A percentile compares a stretch with the other conserved stretches of the same genome.
Evolutionary conservation across 1,284 basidiomycete genomes (phyloP).

Genomic region (Apiotrichum siamense): DNA sequence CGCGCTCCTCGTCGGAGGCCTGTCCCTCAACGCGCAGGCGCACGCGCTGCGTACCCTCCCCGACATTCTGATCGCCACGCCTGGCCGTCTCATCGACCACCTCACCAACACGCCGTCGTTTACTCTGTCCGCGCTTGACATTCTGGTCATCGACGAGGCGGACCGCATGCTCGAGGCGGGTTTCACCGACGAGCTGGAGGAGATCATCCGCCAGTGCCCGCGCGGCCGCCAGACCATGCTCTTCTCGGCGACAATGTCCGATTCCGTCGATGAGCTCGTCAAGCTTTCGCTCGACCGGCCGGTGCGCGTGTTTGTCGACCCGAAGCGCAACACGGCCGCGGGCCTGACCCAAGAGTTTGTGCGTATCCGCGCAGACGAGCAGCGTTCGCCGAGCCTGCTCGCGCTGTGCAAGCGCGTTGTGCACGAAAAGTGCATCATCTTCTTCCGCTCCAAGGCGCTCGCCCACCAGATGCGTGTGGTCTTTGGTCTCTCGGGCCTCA

Average conservation of each 20-base stretch:
- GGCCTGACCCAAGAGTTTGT: conserved; percentile 95
- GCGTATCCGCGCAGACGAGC: conserved; percentile 68
- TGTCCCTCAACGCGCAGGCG: conserved; percentile 88
- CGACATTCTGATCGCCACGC: conserved; percentile 89
- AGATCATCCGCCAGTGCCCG: conserved; percentile 88
- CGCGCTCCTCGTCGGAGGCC: conserved; percentile 84
- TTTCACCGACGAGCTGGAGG: conserved; percentile 89
- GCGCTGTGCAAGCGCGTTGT: conserved; percentile 83
- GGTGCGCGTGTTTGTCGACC: conserved; percentile 90
- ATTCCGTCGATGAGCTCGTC: conserved; percentile 88
- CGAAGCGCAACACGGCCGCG: conserved; percentile 77
- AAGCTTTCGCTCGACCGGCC: conserved; percentile 86
- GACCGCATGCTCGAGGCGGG: conserved; percentile 97
- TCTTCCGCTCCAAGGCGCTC: conserved; percentile 90
- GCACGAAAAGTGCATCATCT: conserved; percentile 77
- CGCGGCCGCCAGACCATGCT: conserved; percentile 91
- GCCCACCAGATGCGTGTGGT: conserved; percentile 95
- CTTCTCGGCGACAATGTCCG: conserved; percentile 97
- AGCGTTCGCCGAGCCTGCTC: conserved; percentile 71
- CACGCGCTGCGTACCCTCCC: conserved; percentile 74
- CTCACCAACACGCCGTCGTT: conserved; percentile 93
- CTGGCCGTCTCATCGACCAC: conserved; percentile 87
- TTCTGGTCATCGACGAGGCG: conserved; percentile 93
- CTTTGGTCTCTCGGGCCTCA: conserved; percentile 80
- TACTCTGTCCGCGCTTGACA: conserved; percentile 84